Evolutionary conservation across 805 yeast genomes (phyloP), one percentile per base, ranked within the genome.

Genomic region (Phaffomyces thermotolerans): DNA sequence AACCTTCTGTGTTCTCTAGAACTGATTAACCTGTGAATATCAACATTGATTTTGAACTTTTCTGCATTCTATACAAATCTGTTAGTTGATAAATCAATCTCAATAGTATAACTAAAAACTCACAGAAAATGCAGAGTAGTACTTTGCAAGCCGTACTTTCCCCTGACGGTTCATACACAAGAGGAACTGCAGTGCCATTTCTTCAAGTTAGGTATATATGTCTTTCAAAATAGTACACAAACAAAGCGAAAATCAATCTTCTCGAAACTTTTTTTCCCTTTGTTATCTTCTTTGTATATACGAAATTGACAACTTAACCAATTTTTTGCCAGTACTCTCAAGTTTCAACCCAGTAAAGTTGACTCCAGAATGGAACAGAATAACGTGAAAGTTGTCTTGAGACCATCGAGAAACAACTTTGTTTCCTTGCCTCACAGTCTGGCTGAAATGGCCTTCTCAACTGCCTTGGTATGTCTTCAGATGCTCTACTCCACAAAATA

Each of bases 161-260:
- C 99, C 98, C 65, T 91, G 97, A 46, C 96, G 75, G 60, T 91
- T 91, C 60, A 91, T 80, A 37, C 91, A 83, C 35, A 90, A 64
- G 34, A 91, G 71, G 65, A 78, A 91, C 51, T 87, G 89, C 15
- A 90, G 74, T 5, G 87, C 73, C 96, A 89, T 88, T 25, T 4
- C 20, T 24, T 17, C n/a, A 17, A 27, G 29, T 9, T 27, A 12
- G 13, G 13, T 12, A 13, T 27, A 10, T n/a, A n/a, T n/a, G n/a
- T n/a, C n/a, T n/a, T n/a, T n/a, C n/a, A n/a, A n/a, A n/a, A n/a
- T n/a, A n/a, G n/a, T n/a, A n/a, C n/a, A n/a, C n/a, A n/a, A n/a
- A n/a, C 23, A 40, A 15, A 14, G 9, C 7, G 2, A 35, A 24
- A 42, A 13, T 20, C 22, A 20, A 20, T 8, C 12, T 25, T 27